A percentile compares a stretch with the other conserved stretches of the same genome.
phyloP scores from a whole-genome alignment of 441 rosid species.

The Corymbia citriodora region DNA sequence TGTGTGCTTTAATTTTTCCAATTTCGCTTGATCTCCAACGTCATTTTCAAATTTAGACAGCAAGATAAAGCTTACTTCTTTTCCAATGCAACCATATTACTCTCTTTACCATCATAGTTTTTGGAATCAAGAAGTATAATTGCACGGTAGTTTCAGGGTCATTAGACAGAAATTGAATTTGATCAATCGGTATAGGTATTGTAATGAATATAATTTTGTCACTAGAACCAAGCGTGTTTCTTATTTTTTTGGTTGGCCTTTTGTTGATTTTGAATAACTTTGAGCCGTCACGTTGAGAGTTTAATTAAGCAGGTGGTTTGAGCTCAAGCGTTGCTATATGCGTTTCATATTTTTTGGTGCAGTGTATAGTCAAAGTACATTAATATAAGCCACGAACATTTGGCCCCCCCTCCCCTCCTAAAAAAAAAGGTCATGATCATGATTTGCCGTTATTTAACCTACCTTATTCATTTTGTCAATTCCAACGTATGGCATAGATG shows the following conservation, averaged over 20 bases:
- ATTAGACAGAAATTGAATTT: neutral
- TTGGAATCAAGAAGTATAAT: neutral
- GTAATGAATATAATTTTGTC: neutral
- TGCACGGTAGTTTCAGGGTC: neutral
- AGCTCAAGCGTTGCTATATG: neutral
- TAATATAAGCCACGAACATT: neutral
- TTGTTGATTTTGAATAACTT: neutral
- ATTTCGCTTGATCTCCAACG: neutral
- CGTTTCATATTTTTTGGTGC: neutral
- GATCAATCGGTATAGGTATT: neutral
- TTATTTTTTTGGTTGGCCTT: neutral
- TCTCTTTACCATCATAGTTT: neutral
- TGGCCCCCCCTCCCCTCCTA: too few species aligned
- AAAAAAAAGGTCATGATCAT: neutral
- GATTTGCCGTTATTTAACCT: neutral
- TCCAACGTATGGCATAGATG: neutral
- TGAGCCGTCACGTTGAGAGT: neutral
- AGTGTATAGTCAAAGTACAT: neutral
- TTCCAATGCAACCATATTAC: neutral
- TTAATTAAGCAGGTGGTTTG: neutral
- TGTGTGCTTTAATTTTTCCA: constrained; percentile 10
- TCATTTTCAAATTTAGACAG: neutral
- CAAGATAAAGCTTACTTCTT: neutral
- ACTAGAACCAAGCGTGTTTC: neutral
- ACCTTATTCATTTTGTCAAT: neutral